These are phyloP conservation scores for Xylaria polymorpha DNA, from an alignment of 2,329 filamentous ascomycete genomes.

Conservation along the genomic window DNA sequence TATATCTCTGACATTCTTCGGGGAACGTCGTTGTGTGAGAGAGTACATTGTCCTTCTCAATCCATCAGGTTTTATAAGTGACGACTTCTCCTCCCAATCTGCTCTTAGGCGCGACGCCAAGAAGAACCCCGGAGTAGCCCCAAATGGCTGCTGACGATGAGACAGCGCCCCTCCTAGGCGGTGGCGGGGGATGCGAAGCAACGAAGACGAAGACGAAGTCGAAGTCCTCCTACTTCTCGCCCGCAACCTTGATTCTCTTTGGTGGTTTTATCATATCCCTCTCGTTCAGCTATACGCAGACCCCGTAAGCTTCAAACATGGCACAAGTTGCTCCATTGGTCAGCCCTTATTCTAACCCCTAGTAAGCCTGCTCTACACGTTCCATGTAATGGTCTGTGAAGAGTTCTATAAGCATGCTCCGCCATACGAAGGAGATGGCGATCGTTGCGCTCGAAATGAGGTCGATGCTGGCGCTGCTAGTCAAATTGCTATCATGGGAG, in stretches of 20 bases:
- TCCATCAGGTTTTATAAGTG: background rate
- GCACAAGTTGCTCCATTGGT: background rate
- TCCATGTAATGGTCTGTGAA: slow-evolving; percentile 76
- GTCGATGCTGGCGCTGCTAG: slow-evolving; percentile 71
- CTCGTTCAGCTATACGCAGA: slow-evolving; percentile 44
- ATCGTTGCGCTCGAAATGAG: slow-evolving; percentile 68
- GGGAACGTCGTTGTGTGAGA: background rate
- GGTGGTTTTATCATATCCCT: slow-evolving; percentile 42
- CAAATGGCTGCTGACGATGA: slow-evolving; percentile 39
- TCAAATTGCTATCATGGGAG: slow-evolving; percentile 70
- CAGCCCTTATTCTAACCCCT: background rate
- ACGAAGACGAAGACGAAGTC: slow-evolving; percentile 21
- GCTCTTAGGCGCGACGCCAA: background rate
- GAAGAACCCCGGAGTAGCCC: background rate
- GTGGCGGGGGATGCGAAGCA: slow-evolving; percentile 26
- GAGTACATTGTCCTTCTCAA: background rate
- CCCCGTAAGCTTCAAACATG: slow-evolving; percentile 38
- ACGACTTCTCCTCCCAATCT: background rate
- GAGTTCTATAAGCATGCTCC: slow-evolving; percentile 71
- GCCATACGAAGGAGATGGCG: slow-evolving; percentile 58
- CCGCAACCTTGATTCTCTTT: slow-evolving; percentile 34
- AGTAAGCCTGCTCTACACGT: slow-evolving; percentile 68
- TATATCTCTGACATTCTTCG: background rate
- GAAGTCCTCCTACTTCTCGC: slow-evolving; percentile 32
- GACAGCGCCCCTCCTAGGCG: slow-evolving; percentile 41